Percentiles rank a stretch among this genome's conserved stretches.
Conservation (phyloP, 805 yeast species). For the Monosporozyma aerobia region DNA sequence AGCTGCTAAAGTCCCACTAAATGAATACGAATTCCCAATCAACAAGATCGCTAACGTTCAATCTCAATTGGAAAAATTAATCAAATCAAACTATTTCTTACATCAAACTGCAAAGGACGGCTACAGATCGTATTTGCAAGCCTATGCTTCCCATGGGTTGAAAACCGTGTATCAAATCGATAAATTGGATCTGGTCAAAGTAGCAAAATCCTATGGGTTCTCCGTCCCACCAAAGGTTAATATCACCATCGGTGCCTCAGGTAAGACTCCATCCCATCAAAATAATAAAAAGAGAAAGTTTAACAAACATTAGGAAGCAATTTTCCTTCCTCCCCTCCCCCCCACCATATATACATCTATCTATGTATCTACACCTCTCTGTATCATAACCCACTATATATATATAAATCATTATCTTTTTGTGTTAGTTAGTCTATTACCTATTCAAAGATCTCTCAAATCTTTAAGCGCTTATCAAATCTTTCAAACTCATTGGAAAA, state of each 20-base stretch:
- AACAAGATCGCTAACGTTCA: conserved; percentile 95
- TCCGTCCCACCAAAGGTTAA: conserved; percentile 94
- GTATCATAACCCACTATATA: too few relatives aligned
- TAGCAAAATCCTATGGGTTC: conserved; percentile 93
- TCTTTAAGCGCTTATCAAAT: too few relatives aligned
- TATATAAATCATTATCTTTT: too few relatives aligned
- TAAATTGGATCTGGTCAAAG: conserved; percentile 86
- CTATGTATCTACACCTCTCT: not conserved
- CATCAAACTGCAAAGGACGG: conserved; percentile 97
- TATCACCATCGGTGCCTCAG: conserved; percentile 90
- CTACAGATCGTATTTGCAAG: conserved; percentile 91
- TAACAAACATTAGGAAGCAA: not conserved
- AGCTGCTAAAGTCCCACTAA: conserved; percentile 94
- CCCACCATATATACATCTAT: not conserved
- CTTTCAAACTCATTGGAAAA: too few relatives aligned
- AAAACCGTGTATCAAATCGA: conserved; percentile 96
- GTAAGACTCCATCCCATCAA: conserved; percentile 38
- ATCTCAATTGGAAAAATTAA: conserved; percentile 81
- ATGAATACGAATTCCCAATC: conserved; percentile 93
- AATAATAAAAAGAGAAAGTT: conserved; percentile 17
- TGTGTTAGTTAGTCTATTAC: too few relatives aligned
- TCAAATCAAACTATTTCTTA: conserved; percentile 84
- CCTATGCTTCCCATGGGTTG: conserved; percentile 92
- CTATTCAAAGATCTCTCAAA: too few relatives aligned
- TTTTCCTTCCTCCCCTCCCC: too few relatives aligned